Conservation (phyloP, 2,329 filamentous ascomycete genomes). For the Metarhizium anisopliae region DNA sequence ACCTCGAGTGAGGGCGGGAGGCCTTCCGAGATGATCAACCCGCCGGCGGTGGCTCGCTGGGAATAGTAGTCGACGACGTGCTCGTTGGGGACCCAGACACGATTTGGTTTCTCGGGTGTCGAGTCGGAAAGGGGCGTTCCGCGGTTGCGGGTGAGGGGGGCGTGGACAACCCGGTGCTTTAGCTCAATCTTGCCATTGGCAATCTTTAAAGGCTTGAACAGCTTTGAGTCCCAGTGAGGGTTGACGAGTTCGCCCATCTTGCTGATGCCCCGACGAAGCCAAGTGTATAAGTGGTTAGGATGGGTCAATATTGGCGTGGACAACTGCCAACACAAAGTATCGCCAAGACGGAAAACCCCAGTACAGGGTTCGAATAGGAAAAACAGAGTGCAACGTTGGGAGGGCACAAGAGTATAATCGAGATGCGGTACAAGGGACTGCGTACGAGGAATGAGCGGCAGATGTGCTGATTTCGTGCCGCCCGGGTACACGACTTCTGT, state of each 20-base stretch:
- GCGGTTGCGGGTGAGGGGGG: constrained; percentile 45
- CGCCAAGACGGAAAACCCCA: too few species aligned
- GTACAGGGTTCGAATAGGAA: too few species aligned
- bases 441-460: too few species aligned
- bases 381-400: too few species aligned
- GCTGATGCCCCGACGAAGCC: too few species aligned
- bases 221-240: constrained; percentile 10
- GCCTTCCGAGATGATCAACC: constrained; percentile 33
- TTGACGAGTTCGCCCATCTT: constrained; percentile 3
- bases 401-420: too few species aligned
- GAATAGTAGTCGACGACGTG: constrained; percentile 32
- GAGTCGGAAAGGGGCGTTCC: constrained; percentile 34
- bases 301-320: too few species aligned
- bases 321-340: too few species aligned
- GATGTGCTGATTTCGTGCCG: too few species aligned
- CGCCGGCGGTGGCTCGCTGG: constrained; percentile 31
- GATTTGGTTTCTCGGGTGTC: constrained; percentile 35
- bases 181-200: constrained; percentile 35
- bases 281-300: too few species aligned
- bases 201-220: constrained; percentile 25
- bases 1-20: constrained; percentile 37
- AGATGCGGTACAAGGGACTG: too few species aligned
- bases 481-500: too few species aligned
- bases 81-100: constrained; percentile 38
- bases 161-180: constrained; percentile 40